A percentile compares a stretch with the other conserved stretches of the same genome.
phyloP scores from a whole-genome alignment of 2,329 filamentous ascomycete species.

The Drechslerella dactyloides region DNA sequence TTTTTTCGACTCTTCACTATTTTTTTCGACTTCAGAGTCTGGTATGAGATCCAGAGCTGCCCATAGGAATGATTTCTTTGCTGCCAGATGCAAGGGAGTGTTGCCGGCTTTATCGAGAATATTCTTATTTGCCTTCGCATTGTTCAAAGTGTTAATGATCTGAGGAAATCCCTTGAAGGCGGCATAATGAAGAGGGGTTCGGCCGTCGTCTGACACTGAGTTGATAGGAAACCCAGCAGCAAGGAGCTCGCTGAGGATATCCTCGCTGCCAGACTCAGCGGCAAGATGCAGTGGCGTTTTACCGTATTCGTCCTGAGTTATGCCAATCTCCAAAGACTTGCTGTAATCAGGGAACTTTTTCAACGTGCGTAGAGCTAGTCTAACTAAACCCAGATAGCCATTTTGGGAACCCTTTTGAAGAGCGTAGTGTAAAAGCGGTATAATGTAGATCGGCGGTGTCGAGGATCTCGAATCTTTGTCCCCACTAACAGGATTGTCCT shows the following conservation, averaged over 20 bases:
- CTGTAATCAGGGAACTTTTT: conserved; percentile 1
- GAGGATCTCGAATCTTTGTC: neutral
- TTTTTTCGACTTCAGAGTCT: neutral
- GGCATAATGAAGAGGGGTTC: neutral
- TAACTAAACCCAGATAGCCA: neutral
- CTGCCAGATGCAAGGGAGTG: neutral
- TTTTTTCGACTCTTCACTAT: neutral
- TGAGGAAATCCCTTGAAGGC: neutral
- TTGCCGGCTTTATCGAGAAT: neutral
- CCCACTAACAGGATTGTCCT: neutral
- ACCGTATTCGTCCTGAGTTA: neutral
- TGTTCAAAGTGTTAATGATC: neutral
- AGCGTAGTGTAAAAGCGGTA: conserved; percentile 1
- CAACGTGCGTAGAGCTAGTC: neutral
- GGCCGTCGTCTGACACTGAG: neutral
- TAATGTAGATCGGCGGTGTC: neutral
- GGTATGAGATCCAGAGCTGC: neutral
- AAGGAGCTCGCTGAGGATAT: neutral
- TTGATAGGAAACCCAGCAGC: neutral
- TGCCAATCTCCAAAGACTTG: neutral
- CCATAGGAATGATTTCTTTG: neutral
- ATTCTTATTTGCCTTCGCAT: neutral
- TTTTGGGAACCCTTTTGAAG: neutral
- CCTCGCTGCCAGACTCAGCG: neutral
- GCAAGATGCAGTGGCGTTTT: neutral